A percentile compares a stretch with the other conserved stretches of the same genome.
phyloP scores from a whole-genome alignment of 1,284 basidiomycete genomes.

The Sanghuangporus baumii region DNA sequence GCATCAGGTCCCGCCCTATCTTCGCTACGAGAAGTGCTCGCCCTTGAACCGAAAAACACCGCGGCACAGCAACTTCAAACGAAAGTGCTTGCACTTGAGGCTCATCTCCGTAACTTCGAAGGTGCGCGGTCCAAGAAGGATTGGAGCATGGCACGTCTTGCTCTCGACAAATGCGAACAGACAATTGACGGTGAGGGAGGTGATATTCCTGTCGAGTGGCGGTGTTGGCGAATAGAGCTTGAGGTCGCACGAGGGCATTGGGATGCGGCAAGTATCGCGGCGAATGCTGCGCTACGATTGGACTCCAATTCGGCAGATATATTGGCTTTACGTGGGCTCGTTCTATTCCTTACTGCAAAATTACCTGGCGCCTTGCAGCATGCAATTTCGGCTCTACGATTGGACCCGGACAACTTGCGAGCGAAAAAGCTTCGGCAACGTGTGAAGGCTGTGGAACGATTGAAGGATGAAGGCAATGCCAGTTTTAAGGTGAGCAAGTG shows the following conservation, averaged over 20 bases:
- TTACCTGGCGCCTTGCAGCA: constrained; percentile 71
- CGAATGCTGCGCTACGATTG: constrained; percentile 70
- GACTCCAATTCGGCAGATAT: constrained; percentile 75
- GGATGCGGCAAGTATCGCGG: constrained; percentile 66
- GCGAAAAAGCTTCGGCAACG: constrained; percentile 72
- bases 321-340: constrained; percentile 73
- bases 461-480: constrained; percentile 82
- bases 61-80: constrained; percentile 53
- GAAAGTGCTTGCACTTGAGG: constrained; percentile 55
- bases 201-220: constrained; percentile 72
- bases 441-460: constrained; percentile 70
- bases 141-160: constrained; percentile 64
- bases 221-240: constrained; percentile 72
- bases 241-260: constrained; percentile 65
- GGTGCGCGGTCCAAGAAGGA: constrained; percentile 53
- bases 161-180: constrained; percentile 67
- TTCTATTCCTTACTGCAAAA: constrained; percentile 73
- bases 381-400: constrained; percentile 64
- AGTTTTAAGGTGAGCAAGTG: constrained; percentile 66
- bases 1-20: constrained; percentile 58
- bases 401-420: constrained; percentile 72
- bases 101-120: constrained; percentile 61
- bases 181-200: constrained; percentile 68
- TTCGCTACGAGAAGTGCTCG: constrained; percentile 50
- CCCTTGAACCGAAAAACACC: constrained; percentile 51